Evolutionary conservation across 208 protist genomes (phyloP).

Genomic region (Trypanosoma theileri): DNA sequence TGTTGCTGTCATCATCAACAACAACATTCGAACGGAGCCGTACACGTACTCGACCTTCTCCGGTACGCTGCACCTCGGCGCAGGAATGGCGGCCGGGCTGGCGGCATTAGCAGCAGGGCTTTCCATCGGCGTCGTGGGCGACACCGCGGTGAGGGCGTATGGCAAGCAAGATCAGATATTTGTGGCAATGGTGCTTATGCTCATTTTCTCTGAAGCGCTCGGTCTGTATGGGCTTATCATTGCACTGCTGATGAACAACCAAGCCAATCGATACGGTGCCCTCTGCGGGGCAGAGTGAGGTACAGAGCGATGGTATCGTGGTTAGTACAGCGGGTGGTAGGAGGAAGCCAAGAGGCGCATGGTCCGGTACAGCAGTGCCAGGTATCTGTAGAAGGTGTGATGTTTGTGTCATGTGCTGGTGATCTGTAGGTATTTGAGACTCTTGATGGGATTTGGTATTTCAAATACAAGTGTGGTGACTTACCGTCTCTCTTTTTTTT

Average conservation of each 20-base stretch:
- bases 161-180: conserved; percentile 98
- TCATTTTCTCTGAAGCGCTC: conserved; percentile 99
- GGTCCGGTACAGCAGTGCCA: not conserved
- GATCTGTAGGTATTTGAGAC: too few species aligned
- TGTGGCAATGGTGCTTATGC: conserved; percentile 99
- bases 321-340: not conserved
- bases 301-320: not conserved
- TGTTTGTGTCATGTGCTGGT: too few species aligned
- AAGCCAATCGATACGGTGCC: conserved; percentile 78
- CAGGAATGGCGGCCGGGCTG: conserved; percentile 96
- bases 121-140: conserved; percentile 99
- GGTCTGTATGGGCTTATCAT: conserved; percentile 99
- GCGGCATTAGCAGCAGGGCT: conserved; percentile 96
- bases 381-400: too few species aligned
- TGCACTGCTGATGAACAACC: conserved; percentile 94
- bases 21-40: conserved; percentile 85
- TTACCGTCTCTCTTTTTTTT: too few species aligned
- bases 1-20: conserved; percentile 98
- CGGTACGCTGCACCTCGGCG: conserved; percentile 95
- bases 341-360: not conserved
- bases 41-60: conserved; percentile 75
- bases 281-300: conserved; percentile 46
- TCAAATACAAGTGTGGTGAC: too few species aligned
- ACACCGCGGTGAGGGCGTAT: conserved; percentile 92
- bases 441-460: too few species aligned